phyloP scores from a whole-genome alignment of 352 stramenopile species.

The Globisporangium nunn region DNA sequence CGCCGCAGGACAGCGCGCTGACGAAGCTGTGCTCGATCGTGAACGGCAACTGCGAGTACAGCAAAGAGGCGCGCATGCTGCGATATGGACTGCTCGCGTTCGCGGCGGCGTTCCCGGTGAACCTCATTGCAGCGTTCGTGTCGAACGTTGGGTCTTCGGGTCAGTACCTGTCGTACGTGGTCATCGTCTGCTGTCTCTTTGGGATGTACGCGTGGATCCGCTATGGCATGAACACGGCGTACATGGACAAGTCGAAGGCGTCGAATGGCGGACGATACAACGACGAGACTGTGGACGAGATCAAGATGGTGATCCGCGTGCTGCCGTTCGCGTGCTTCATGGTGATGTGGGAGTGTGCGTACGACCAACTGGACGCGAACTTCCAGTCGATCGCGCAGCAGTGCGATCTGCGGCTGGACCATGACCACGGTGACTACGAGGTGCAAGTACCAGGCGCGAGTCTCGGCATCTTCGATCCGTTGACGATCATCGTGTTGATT shows the following conservation, averaged over 20 bases:
- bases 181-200: slow-evolving; percentile 55
- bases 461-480: slow-evolving; percentile 80
- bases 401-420: slow-evolving; percentile 57
- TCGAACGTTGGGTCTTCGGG: slow-evolving; percentile 39
- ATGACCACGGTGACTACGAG: slow-evolving; percentile 25
- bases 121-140: slow-evolving; percentile 71
- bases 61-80: slow-evolving; percentile 69
- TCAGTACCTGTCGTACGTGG: slow-evolving; percentile 69
- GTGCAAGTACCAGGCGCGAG: slow-evolving; percentile 67
- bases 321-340: slow-evolving; percentile 85
- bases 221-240: slow-evolving; percentile 72
- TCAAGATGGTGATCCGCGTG: slow-evolving; percentile 82
- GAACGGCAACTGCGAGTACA: slow-evolving; percentile 69
- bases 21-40: slow-evolving; percentile 72
- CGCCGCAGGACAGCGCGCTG: slow-evolving; percentile 63
- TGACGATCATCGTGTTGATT: slow-evolving; percentile 80
- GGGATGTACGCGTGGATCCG: slow-evolving; percentile 82
- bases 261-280: slow-evolving; percentile 77
- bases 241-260: slow-evolving; percentile 83
- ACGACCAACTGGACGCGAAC: slow-evolving; percentile 83
- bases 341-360: slow-evolving; percentile 86
- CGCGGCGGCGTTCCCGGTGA: slow-evolving; percentile 51
- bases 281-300: slow-evolving; percentile 77
- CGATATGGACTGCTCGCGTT: slow-evolving; percentile 74
- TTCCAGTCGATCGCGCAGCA: slow-evolving; percentile 86